Base-by-base conservation (phyloP, 176 grass and related monocot species). In the Raddia distichophylla region DNA sequence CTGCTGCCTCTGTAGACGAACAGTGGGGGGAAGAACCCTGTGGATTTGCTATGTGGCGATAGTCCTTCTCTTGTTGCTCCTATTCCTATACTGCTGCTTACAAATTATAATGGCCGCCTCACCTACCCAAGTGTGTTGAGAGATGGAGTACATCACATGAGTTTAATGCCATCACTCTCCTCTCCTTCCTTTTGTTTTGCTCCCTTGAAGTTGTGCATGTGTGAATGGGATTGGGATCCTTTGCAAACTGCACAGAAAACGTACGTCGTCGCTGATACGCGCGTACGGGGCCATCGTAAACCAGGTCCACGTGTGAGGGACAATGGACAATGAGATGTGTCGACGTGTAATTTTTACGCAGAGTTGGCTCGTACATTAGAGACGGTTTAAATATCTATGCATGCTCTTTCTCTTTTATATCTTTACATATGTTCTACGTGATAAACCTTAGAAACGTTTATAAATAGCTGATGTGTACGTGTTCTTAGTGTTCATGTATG, bases 101-200 rank as follows among this genome's bases (percentile, higher is more conserved):
- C 83, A 86, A 83, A 64, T 78, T 79, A 86, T 86, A 86, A 83
- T 90, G 84, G 79, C 83, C 61, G 9, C 10, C 87, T 83, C 84
- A 83, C 68, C 83, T 79, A 74, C 79, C 47, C 58, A 10, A 16
- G 27, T 60, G 22, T 72, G 43, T 27, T 73, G 58, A 64, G 84
- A 27, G 27, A 27, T 27, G 27, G 27, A n/a, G 80, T 47, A 80
- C 60, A 73, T 32, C 77, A 75, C 68, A 82, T 27, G 27, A 27
- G 27, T 58, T 90, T 81, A 89, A 89, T 79, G 60, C 60, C 67
- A 78, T 34, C 78, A 37, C 67, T 46, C 73, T 10, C 57, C 35
- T 84, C 27, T 27, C 69, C 72, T 83, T 74, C 83, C 52, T 55
- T 83, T 86, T 90, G 88, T 74, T 90, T 86, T 83, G 78, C 78